Percentiles rank a stretch among this genome's conserved stretches.
These are phyloP conservation scores for Leersia perrieri DNA, from an alignment of 176 grass and related monocot species.

Conservation along the genomic window DNA sequence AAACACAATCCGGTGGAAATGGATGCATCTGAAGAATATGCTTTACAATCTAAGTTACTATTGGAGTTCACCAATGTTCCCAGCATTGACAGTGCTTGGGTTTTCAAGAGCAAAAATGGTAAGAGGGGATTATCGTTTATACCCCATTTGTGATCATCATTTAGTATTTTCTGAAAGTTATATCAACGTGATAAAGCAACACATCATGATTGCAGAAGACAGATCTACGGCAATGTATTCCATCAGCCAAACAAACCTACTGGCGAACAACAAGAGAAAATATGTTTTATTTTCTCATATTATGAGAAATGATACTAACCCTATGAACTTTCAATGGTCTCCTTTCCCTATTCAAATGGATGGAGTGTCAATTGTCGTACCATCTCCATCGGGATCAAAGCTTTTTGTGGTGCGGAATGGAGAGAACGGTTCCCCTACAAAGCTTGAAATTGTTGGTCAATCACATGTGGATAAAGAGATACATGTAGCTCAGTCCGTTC, in stretches of 20 bases:
- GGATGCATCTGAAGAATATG: conserved; percentile 49
- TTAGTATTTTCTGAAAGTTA: not conserved
- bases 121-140: not conserved
- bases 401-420: conserved; percentile 61
- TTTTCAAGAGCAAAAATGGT: conserved; percentile 52
- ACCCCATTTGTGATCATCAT: not conserved
- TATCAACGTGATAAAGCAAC: not conserved
- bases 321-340: conserved; percentile 56
- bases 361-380: conserved; percentile 33
- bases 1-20: conserved; percentile 33
- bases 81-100: conserved; percentile 55
- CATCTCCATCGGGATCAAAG: conserved; percentile 55
- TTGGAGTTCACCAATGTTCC: conserved; percentile 55
- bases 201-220: conserved; percentile 36
- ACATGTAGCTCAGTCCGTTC: conserved; percentile 37
- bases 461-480: conserved; percentile 54
- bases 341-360: conserved; percentile 65
- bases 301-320: conserved; percentile 21
- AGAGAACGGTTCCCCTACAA: conserved; percentile 49
- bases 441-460: conserved; percentile 52
- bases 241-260: conserved; percentile 41
- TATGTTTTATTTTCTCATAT: conserved; percentile 52
- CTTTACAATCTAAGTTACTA: conserved; percentile 50
- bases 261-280: conserved; percentile 52
- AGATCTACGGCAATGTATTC: conserved; percentile 60